A percentile compares a stretch with the other conserved stretches of the same genome.
These are phyloP conservation scores for Lophiotrema nucula DNA, from an alignment of 495 filamentous ascomycete species.

Conservation along the genomic window DNA sequence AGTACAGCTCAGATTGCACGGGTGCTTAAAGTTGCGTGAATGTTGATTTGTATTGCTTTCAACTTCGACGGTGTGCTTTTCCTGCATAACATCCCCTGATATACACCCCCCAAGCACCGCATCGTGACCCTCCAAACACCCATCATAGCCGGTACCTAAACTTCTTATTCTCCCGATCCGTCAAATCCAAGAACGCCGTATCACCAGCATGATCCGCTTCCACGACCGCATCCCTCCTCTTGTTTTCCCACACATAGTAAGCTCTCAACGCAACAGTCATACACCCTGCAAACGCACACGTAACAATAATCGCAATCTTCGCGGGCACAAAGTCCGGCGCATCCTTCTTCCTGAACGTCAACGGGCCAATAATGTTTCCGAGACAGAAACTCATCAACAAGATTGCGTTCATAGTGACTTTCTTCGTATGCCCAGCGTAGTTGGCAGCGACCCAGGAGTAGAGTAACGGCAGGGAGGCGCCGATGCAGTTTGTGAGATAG, in stretches of 20 bases:
- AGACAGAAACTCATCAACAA: constrained; percentile 49
- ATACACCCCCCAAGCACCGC: no score
- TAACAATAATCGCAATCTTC: constrained; percentile 17
- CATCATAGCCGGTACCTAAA: not conserved
- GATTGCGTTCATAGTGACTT: constrained; percentile 6
- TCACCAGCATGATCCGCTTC: not conserved
- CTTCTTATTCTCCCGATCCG: constrained; percentile 1
- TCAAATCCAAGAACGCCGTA: not conserved
- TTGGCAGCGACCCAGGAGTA: constrained; percentile 35
- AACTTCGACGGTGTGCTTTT: no score
- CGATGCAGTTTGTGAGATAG: not conserved
- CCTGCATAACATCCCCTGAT: no score
- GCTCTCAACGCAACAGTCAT: not conserved
- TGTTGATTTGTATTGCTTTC: no score
- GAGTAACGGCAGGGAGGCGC: constrained; percentile 50
- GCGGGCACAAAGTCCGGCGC: constrained; percentile 41
- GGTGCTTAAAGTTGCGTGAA: no score
- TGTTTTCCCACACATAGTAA: constrained; percentile 30
- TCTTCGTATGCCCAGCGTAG: constrained; percentile 24
- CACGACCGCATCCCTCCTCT: constrained; percentile 13
- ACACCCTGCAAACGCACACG: not conserved
- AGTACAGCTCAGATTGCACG: no score
- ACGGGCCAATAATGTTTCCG: constrained; percentile 43
- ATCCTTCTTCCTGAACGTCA: constrained; percentile 60
- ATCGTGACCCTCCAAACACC: no score